These are phyloP conservation scores for Chlorella sorokiniana DNA, from an alignment of 139 green algal species.

Conservation along the genomic window DNA sequence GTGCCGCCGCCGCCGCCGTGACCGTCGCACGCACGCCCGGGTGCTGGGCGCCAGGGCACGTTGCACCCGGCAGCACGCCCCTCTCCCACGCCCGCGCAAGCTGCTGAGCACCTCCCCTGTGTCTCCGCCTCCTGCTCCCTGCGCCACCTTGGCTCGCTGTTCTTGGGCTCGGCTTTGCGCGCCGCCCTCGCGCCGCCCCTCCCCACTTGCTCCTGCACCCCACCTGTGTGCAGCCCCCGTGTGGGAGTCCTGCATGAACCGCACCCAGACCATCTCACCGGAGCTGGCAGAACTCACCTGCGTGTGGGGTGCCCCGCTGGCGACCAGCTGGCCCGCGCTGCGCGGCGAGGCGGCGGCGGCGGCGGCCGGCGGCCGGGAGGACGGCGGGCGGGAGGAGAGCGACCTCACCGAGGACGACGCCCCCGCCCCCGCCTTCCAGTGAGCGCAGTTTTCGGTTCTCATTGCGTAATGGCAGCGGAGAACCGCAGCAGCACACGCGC, in stretches of 20 bases:
- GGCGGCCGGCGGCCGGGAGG: not conserved
- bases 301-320: not conserved
- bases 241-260: conserved; percentile 1
- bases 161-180: too few relatives aligned
- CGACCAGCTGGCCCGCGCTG: not conserved
- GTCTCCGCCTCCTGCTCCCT: too few relatives aligned
- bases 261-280: not conserved
- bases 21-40: too few relatives aligned
- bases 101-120: too few relatives aligned
- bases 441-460: too few relatives aligned
- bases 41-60: too few relatives aligned
- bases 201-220: not conserved
- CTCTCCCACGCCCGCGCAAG: too few relatives aligned
- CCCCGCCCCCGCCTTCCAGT: not conserved
- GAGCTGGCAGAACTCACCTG: not conserved
- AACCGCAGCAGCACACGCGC: too few relatives aligned
- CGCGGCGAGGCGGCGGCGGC: not conserved
- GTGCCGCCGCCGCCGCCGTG: too few relatives aligned
- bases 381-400: not conserved
- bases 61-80: too few relatives aligned
- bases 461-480: too few relatives aligned
- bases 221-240: not conserved
- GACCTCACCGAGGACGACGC: not conserved
- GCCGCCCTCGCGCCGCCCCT: not conserved
- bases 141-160: too few relatives aligned